phyloP scores from a whole-genome alignment of 495 filamentous ascomycete species.

The Penicillium alfredii region DNA sequence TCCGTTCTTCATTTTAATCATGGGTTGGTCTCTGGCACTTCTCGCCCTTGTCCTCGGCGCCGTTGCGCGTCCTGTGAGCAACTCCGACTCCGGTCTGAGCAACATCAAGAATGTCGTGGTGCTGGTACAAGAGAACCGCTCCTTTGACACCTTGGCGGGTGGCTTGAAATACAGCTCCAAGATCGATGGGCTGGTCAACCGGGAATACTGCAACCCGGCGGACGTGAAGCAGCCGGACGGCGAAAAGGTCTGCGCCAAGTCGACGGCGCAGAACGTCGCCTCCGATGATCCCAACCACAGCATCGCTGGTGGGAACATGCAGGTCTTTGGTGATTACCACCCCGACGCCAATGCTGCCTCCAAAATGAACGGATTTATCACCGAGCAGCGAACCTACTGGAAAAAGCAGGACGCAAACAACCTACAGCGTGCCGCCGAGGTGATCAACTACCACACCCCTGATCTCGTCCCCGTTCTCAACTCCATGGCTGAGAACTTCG shows the following conservation, averaged over 20 bases:
- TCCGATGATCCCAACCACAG: conserved; percentile 46
- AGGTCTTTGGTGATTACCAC: conserved; percentile 41
- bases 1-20: too few species aligned
- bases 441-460: conserved; percentile 46
- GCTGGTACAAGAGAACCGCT: conserved; percentile 40
- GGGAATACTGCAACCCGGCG: conserved; percentile 36
- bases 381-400: conserved; percentile 38
- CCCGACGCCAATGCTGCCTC: conserved; percentile 23
- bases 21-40: conserved; percentile 1
- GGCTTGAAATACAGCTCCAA: conserved; percentile 30
- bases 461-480: conserved; percentile 42
- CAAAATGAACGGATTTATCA: conserved; percentile 40
- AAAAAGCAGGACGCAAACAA: conserved; percentile 22
- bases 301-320: conserved; percentile 44
- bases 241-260: conserved; percentile 32
- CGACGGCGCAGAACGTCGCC: conserved; percentile 28
- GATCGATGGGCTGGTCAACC: conserved; percentile 32
- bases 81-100: conserved; percentile 13
- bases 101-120: conserved; percentile 44
- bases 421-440: conserved; percentile 35
- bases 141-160: conserved; percentile 40
- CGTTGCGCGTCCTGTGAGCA: conserved; percentile 6
- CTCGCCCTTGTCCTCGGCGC: conserved; percentile 10
- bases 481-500: conserved; percentile 43
- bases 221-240: conserved; percentile 30